phyloP scores from a whole-genome alignment of 2,329 filamentous ascomycete genomes.

The Fusarium sp. region DNA sequence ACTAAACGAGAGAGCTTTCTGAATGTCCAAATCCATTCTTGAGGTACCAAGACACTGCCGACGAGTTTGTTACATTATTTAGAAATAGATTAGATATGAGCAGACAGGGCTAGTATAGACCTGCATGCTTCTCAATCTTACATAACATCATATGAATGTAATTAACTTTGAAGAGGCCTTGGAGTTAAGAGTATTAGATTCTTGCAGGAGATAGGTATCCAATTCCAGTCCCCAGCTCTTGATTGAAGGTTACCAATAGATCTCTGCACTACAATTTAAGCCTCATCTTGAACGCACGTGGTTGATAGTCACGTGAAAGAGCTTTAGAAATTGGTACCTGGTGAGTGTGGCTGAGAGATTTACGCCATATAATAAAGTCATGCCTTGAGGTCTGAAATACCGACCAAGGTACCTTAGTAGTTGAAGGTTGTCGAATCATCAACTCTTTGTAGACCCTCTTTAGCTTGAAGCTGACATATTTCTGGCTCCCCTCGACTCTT shows the following conservation, averaged over 20 bases:
- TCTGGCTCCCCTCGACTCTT: not conserved
- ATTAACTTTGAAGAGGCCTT: not conserved
- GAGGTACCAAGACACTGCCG: not conserved
- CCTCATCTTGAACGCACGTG: constrained; percentile 24
- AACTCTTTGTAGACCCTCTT: not conserved
- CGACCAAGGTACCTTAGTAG: not conserved
- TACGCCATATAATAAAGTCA: constrained; percentile 10
- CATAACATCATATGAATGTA: not conserved
- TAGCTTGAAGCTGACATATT: not conserved
- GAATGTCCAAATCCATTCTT: not conserved
- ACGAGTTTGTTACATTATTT: not conserved
- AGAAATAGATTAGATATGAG: not conserved
- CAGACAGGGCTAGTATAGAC: not conserved
- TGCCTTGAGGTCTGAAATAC: not conserved
- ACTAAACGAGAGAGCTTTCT: not conserved
- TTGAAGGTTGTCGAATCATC: not conserved
- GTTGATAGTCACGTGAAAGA: constrained; percentile 9
- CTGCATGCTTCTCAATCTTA: not conserved
- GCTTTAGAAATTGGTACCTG: constrained; percentile 15
- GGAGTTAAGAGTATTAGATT: not conserved
- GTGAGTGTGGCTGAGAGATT: constrained; percentile 19
- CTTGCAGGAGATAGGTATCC: not conserved
- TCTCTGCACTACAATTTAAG: not conserved
- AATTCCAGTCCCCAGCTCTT: not conserved
- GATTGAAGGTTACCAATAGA: not conserved